Conservation (phyloP, 2,329 filamentous ascomycete species). For the Chrysoporthe puriensis region DNA sequence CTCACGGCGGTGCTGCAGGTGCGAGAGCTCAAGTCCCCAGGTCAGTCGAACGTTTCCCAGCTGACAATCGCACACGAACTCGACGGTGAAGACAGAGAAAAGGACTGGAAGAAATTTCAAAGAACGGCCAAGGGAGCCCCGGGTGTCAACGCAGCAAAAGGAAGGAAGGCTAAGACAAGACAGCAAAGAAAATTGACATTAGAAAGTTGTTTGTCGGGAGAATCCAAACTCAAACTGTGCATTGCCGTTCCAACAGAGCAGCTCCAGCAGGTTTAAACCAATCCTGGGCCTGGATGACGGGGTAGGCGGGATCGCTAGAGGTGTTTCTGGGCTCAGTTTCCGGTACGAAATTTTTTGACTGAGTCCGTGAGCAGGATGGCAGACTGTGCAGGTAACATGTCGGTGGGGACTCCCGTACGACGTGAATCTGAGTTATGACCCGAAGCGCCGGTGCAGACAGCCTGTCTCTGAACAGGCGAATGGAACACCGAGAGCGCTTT, state of each 20-base stretch:
- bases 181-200: constrained; percentile 28
- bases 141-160: constrained; percentile 7
- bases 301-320: constrained; percentile 28
- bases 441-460: constrained; percentile 27
- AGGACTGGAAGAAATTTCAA: constrained; percentile 12
- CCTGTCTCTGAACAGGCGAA: constrained; percentile 27
- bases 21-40: constrained; percentile 4
- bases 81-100: constrained; percentile 3
- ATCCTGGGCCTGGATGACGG: constrained; percentile 28
- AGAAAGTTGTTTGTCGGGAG: constrained; percentile 23
- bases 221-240: constrained; percentile 25
- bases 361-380: constrained; percentile 29
- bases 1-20: constrained; percentile 9
- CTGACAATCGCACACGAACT: neutral
- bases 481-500: constrained; percentile 8
- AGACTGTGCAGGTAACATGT: constrained; percentile 25
- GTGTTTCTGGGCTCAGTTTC: constrained; percentile 26
- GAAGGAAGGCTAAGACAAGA: constrained; percentile 23
- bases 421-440: constrained; percentile 22
- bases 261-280: constrained; percentile 28
- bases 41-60: constrained; percentile 15
- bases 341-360: constrained; percentile 28
- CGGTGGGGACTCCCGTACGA: constrained; percentile 23
- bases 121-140: constrained; percentile 8
- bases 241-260: constrained; percentile 31